phyloP scores from a whole-genome alignment of 2,329 filamentous ascomycete genomes.

The Sporothrix luriei region DNA sequence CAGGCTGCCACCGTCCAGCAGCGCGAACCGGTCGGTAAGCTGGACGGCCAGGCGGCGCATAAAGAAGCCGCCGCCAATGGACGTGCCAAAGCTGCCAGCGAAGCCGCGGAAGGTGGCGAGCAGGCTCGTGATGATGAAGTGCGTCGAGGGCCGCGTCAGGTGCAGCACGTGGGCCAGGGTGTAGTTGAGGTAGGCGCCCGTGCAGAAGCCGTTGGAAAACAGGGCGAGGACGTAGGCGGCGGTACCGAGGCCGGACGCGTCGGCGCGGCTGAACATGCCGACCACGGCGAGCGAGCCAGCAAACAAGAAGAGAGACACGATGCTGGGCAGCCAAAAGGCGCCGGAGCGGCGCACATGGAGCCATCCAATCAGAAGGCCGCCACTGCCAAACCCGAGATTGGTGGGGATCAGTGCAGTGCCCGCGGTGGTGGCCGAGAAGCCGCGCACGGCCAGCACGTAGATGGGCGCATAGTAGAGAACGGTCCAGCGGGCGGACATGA shows the following conservation, averaged over 20 bases:
- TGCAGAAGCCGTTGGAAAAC: constrained; percentile 71
- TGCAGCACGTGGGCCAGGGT: constrained; percentile 78
- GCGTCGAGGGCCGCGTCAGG: constrained; percentile 64
- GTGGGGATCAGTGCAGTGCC: constrained; percentile 80
- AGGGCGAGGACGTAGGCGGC: constrained; percentile 64
- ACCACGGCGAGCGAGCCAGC: constrained; percentile 54
- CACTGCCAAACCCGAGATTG: constrained; percentile 75
- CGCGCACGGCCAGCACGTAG: constrained; percentile 74
- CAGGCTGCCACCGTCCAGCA: constrained; percentile 49
- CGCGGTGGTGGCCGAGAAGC: constrained; percentile 68
- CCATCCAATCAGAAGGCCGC: constrained; percentile 72
- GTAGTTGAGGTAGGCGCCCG: constrained; percentile 76
- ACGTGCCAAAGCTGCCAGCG: constrained; percentile 76
- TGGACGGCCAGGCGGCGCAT: constrained; percentile 59
- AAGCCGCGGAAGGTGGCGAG: constrained; percentile 80
- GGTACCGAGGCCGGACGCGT: constrained; percentile 46
- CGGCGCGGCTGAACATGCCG: constrained; percentile 54
- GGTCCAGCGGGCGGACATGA: constrained; percentile 81
- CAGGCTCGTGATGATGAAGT: constrained; percentile 75
- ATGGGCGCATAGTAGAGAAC: constrained; percentile 80
- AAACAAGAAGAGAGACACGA: constrained; percentile 66
- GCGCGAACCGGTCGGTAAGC: constrained; percentile 60
- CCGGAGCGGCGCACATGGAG: constrained; percentile 73
- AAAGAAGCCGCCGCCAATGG: constrained; percentile 78
- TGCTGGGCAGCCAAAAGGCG: constrained; percentile 69